Evolutionary conservation across 805 yeast species (phyloP).

Genomic region (Naumovozyma castellii): DNA sequence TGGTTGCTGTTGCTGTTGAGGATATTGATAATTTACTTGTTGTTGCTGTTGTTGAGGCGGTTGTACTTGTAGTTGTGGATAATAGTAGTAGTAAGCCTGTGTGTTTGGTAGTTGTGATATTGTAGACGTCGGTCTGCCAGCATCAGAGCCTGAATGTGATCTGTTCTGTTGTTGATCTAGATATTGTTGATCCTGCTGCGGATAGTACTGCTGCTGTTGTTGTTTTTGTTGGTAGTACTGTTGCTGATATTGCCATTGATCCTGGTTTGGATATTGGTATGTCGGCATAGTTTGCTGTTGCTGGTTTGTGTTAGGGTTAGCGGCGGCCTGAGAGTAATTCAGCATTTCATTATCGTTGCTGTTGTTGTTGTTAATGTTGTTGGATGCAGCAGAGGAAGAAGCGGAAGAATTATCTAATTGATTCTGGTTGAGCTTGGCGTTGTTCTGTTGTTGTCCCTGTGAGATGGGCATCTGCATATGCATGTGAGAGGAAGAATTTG

Average conservation of each 20-base stretch:
- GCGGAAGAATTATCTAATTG: not conserved
- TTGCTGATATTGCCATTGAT: slow-evolving; percentile 7
- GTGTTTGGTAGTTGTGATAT: not conserved
- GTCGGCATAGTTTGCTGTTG: not conserved
- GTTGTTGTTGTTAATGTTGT: not conserved
- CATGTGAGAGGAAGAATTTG: not conserved
- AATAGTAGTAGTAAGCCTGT: not conserved
- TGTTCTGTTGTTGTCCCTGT: too few species aligned
- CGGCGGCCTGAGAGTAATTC: too few species aligned
- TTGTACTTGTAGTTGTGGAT: not conserved
- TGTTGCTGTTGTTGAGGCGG: too few species aligned
- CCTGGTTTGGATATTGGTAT: slow-evolving; percentile 1
- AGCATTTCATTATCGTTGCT: not conserved
- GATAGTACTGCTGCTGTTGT: slow-evolving; percentile 2
- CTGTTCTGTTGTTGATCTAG: not conserved
- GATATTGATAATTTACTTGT: slow-evolving; percentile 1
- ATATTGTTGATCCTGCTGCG: not conserved
- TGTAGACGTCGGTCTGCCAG: too few species aligned
- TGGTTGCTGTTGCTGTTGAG: slow-evolving; percentile 9
- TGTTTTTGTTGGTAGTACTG: slow-evolving; percentile 5
- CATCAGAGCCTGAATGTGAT: too few species aligned
- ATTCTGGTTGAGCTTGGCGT: not conserved
- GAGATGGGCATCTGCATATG: not conserved
- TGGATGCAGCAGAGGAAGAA: not conserved
- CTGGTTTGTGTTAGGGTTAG: not conserved